Conservation (phyloP, 1,284 basidiomycete genomes). For the Coniferiporia weirii region DNA sequence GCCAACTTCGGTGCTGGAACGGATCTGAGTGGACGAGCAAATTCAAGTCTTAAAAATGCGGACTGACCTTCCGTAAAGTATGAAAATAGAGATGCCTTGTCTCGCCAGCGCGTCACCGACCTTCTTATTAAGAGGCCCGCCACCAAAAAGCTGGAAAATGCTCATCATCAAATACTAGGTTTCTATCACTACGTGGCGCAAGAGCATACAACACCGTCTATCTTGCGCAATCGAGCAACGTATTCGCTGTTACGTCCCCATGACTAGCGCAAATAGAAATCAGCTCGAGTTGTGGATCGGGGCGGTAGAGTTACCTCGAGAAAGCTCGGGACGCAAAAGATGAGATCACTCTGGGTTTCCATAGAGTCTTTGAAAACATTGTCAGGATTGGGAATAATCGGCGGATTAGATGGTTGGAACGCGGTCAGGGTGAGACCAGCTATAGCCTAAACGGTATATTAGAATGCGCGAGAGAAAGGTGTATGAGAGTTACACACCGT, state of each 20-base stretch:
- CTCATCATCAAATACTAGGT: neutral
- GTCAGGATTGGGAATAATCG: constrained; percentile 25
- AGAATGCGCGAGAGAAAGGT: neutral
- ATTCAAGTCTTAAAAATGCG: neutral
- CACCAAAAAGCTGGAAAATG: constrained; percentile 25
- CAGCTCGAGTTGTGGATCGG: neutral
- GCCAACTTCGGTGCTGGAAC: constrained; percentile 21
- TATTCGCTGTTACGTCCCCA: neutral
- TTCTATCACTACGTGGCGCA: constrained; percentile 7
- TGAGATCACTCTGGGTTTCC: constrained; percentile 20
- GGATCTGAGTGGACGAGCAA: neutral
- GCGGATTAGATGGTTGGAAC: constrained; percentile 24
- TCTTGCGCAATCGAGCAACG: neutral
- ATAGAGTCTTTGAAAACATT: constrained; percentile 22
- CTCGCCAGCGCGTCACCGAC: constrained; percentile 26
- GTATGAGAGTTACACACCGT: constrained; percentile 15
- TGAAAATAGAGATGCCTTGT: constrained; percentile 24
- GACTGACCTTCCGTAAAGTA: constrained; percentile 25
- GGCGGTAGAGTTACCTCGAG: constrained; percentile 24
- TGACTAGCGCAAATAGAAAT: neutral
- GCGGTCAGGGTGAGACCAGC: constrained; percentile 24
- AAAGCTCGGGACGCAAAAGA: constrained; percentile 26
- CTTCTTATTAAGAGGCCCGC: constrained; percentile 25
- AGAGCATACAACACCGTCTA: constrained; percentile 1
- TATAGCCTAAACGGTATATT: constrained; percentile 19